Evolutionary conservation across 2,329 filamentous ascomycete genomes (phyloP).

Genomic region (Chrysoporthe austroafricana): DNA sequence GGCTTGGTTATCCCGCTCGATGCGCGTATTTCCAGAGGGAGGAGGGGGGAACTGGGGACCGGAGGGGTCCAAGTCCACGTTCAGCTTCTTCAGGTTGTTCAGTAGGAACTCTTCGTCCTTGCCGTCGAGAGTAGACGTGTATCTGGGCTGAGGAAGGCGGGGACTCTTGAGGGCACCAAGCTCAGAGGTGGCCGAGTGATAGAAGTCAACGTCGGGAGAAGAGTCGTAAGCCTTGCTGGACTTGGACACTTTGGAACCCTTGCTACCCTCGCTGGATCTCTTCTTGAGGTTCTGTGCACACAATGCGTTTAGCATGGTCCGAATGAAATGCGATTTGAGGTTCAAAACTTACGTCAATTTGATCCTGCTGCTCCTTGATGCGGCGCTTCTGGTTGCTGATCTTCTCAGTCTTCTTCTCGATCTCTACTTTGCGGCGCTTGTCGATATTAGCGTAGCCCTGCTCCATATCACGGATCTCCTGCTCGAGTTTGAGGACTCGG

Average conservation of each 20-base stretch:
- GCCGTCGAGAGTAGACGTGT: slow-evolving; percentile 13
- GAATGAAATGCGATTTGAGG: accelerated
- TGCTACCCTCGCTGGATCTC: slow-evolving; percentile 18
- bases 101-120: slow-evolving; percentile 27
- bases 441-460: slow-evolving; percentile 10
- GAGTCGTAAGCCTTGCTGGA: slow-evolving; percentile 9
- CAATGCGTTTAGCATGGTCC: slow-evolving; percentile 1
- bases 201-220: slow-evolving; percentile 11
- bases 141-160: slow-evolving; percentile 7
- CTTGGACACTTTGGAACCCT: slow-evolving; percentile 6
- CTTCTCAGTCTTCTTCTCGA: slow-evolving; percentile 23
- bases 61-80: not conserved
- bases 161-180: slow-evolving; percentile 3
- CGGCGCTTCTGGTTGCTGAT: slow-evolving; percentile 29
- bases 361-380: slow-evolving; percentile 27
- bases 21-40: not conserved
- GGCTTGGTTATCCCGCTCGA: slow-evolving; percentile 15
- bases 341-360: slow-evolving; percentile 24
- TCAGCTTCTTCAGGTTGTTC: slow-evolving; percentile 24
- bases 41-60: not conserved
- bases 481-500: slow-evolving; percentile 7
- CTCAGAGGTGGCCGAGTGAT: slow-evolving; percentile 24
- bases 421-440: slow-evolving; percentile 21
- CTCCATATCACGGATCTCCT: slow-evolving; percentile 5
- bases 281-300: slow-evolving; percentile 22